Percentiles rank a stretch among this genome's conserved stretches.
Evolutionary conservation across 176 grass and related monocot species (phyloP).

Genomic region (Dendrocalamus sinicus): DNA sequence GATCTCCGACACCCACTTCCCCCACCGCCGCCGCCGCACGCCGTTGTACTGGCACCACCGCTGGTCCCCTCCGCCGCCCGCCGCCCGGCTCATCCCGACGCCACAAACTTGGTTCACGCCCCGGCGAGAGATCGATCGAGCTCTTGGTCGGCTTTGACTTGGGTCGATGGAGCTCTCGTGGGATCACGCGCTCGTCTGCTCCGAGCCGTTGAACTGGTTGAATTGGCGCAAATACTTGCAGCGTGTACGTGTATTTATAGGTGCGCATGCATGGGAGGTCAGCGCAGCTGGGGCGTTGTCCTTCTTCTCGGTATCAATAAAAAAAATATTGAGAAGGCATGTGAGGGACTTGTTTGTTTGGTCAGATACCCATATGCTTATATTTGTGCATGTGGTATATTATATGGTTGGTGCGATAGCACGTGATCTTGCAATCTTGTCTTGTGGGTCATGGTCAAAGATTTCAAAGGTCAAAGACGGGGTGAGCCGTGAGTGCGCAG

Average conservation of each 20-base stretch:
- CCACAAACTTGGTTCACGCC: neutral
- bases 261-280: neutral
- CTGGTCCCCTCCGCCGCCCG: neutral
- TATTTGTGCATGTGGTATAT: neutral
- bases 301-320: neutral
- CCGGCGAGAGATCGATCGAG: neutral
- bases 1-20: conserved; percentile 99
- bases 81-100: conserved; percentile 5
- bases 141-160: neutral
- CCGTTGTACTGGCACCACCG: conserved; percentile 59
- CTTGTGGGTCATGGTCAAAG: conserved; percentile 33
- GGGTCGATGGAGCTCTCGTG: neutral
- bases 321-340: neutral
- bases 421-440: neutral
- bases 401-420: neutral
- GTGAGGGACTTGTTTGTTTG: neutral
- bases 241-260: neutral
- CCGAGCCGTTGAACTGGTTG: neutral
- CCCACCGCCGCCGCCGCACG: conserved; percentile 78
- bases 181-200: neutral
- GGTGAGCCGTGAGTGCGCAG: neutral
- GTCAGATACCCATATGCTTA: neutral
- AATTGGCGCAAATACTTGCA: neutral
- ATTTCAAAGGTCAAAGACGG: conserved; percentile 50
- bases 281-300: neutral